Percentiles rank a stretch among this genome's conserved stretches.
Conservation (phyloP, 176 grass and related monocot genomes). For the Cocos nucifera region DNA sequence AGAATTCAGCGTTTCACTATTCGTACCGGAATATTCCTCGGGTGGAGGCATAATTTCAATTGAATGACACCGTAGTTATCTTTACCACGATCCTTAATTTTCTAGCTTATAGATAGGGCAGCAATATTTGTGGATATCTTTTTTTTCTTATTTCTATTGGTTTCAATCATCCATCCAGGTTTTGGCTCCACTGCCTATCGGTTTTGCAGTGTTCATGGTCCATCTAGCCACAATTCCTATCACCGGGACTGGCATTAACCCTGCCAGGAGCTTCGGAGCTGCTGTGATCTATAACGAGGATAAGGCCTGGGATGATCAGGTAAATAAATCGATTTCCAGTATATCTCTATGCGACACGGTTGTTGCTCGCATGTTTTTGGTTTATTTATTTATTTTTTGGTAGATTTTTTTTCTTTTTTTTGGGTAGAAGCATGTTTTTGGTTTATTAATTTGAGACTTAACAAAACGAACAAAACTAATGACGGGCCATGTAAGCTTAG, state of each 20-base stretch:
- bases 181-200: constrained; percentile 87
- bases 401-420: no score
- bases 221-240: constrained; percentile 89
- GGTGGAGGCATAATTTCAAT: no score
- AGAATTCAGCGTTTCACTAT: no score
- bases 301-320: constrained; percentile 86
- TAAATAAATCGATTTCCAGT: constrained; percentile 21
- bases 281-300: constrained; percentile 87
- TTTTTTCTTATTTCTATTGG: neutral
- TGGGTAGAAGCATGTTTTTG: no score
- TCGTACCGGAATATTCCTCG: no score
- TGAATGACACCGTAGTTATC: no score
- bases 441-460: neutral
- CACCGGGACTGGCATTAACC: constrained; percentile 94
- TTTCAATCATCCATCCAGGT: constrained; percentile 34
- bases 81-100: no score
- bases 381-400: neutral
- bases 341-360: no score
- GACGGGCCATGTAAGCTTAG: no score
- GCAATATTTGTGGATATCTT: neutral
- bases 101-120: no score
- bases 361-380: no score
- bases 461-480: no score
- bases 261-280: constrained; percentile 75
- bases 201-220: constrained; percentile 97